These are phyloP conservation scores for Termitomyces sp. DNA, from an alignment of 768 basidiomycete genomes.

Conservation along the genomic window DNA sequence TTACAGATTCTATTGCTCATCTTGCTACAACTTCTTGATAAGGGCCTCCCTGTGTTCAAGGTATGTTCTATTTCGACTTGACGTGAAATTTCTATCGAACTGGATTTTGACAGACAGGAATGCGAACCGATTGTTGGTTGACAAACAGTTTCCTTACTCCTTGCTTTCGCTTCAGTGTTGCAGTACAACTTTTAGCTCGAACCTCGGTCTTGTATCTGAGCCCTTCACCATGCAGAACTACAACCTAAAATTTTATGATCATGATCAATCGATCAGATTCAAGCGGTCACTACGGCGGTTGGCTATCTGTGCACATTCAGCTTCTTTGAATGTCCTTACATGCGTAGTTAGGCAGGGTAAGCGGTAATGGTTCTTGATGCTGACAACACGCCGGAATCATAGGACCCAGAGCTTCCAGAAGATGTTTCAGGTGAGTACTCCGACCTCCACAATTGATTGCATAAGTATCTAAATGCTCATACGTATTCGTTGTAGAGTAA, in stretches of 20 bases:
- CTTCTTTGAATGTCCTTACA: neutral
- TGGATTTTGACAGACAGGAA: neutral
- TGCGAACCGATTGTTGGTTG: neutral
- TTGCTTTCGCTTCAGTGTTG: neutral
- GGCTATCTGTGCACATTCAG: neutral
- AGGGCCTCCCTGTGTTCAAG: neutral
- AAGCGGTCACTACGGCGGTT: neutral
- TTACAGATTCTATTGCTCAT: neutral
- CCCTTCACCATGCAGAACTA: neutral
- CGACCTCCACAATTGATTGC: neutral
- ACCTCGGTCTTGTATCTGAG: conserved; percentile 7
- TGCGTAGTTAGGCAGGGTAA: neutral
- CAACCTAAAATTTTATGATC: neutral
- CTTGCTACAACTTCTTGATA: neutral
- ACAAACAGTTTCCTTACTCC: neutral
- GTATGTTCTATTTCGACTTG: neutral
- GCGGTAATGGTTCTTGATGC: neutral
- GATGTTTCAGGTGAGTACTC: neutral
- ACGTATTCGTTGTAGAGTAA: neutral
- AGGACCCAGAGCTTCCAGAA: neutral
- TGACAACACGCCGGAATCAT: neutral
- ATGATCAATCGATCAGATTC: neutral
- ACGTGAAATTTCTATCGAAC: neutral
- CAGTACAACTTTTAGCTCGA: conserved; percentile 1
- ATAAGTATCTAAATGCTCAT: neutral